phyloP scores from a whole-genome alignment of 352 stramenopile genomes.

The Pythium diclinum region DNA sequence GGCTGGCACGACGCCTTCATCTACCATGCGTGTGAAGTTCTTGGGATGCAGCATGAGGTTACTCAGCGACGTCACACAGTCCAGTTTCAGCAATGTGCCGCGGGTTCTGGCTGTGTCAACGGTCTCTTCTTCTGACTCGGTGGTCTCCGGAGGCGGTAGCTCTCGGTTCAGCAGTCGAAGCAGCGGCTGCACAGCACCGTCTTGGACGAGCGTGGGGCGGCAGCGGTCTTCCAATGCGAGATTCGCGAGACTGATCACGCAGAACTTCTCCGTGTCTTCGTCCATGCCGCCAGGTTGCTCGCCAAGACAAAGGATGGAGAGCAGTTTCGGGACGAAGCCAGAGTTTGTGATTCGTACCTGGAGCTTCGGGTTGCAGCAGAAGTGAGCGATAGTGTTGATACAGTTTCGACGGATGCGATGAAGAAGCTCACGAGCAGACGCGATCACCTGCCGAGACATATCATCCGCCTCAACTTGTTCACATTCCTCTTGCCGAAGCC shows the following conservation, averaged over 20 bases:
- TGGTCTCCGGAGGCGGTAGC: constrained; percentile 5
- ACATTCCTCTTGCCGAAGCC: constrained; percentile 12
- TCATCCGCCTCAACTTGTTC: constrained; percentile 1
- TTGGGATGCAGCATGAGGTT: constrained; percentile 81
- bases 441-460: not conserved
- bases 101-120: not conserved
- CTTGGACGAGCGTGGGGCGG: constrained; percentile 52
- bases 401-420: constrained; percentile 41
- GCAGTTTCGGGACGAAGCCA: constrained; percentile 51
- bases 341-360: constrained; percentile 51
- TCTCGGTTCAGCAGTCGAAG: constrained; percentile 41
- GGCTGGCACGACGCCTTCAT: constrained; percentile 74
- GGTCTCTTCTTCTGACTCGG: not conserved
- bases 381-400: constrained; percentile 52
- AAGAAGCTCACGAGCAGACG: constrained; percentile 7
- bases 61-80: constrained; percentile 78
- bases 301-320: constrained; percentile 33
- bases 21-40: constrained; percentile 72
- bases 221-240: constrained; percentile 72
- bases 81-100: constrained; percentile 58
- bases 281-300: constrained; percentile 20
- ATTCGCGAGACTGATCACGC: constrained; percentile 67
- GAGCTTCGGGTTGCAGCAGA: constrained; percentile 76
- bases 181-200: constrained; percentile 56
- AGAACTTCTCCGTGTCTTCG: constrained; percentile 64